These are phyloP conservation scores for Colletotrichum euphorbiae DNA, from an alignment of 2,329 filamentous ascomycete genomes.

Conservation along the genomic window DNA sequence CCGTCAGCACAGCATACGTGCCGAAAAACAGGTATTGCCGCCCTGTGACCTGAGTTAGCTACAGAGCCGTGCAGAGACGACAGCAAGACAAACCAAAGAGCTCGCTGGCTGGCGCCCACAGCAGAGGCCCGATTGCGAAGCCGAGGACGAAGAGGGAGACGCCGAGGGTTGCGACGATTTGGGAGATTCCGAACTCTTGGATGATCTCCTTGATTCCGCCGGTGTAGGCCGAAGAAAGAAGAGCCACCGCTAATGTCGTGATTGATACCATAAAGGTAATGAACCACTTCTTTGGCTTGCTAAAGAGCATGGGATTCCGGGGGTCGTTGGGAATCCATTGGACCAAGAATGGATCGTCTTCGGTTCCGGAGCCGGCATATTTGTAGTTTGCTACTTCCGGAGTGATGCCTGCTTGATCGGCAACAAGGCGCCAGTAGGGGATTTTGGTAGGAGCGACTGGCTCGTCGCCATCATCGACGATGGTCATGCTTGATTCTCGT, in stretches of 20 bases:
- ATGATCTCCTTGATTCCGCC: conserved; percentile 64
- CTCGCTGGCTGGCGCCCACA: conserved; percentile 74
- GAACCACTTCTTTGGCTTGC: conserved; percentile 66
- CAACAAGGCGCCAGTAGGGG: conserved; percentile 53
- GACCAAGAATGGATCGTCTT: conserved; percentile 71
- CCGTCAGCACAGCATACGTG: conserved; percentile 66
- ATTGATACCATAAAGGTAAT: conserved; percentile 69
- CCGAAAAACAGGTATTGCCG: conserved; percentile 67
- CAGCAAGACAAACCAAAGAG: conserved; percentile 55
- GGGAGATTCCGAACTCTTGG: conserved; percentile 58
- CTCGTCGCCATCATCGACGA: not conserved
- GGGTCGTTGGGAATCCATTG: conserved; percentile 72
- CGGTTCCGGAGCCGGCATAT: conserved; percentile 70
- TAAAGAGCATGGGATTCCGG: conserved; percentile 70
- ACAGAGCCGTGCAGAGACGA: too few species aligned
- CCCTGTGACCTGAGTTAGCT: conserved; percentile 41
- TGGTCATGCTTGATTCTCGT: not conserved
- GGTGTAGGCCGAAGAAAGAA: conserved; percentile 71
- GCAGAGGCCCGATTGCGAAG: conserved; percentile 68
- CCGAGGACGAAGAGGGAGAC: conserved; percentile 61
- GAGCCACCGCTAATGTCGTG: conserved; percentile 72
- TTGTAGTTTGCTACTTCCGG: conserved; percentile 51
- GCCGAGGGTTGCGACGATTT: conserved; percentile 59
- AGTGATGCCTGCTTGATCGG: conserved; percentile 63
- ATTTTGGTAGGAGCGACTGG: not conserved